Conservation (phyloP, 495 filamentous ascomycete genomes). For the Podospora appendiculata region DNA sequence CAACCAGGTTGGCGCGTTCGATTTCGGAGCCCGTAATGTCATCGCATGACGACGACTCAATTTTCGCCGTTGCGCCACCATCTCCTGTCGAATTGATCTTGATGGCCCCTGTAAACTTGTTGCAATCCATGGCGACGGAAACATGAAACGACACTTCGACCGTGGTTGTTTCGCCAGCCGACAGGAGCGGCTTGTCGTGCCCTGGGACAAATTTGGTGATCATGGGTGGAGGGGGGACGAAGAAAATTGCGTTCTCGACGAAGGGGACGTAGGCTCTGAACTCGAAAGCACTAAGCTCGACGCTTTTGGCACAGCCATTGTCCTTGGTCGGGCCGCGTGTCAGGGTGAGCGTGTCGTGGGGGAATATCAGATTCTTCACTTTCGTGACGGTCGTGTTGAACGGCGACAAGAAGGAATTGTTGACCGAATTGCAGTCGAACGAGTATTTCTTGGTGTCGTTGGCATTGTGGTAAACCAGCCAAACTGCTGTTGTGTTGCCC, state of each 20-base stretch:
- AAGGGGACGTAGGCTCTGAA: constrained; percentile 55
- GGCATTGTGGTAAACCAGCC: constrained; percentile 59
- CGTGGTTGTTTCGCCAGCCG: constrained; percentile 23
- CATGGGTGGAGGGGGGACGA: constrained; percentile 45
- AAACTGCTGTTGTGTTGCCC: constrained; percentile 51
- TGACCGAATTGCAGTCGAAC: constrained; percentile 45
- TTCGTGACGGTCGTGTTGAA: constrained; percentile 43
- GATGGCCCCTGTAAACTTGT: constrained; percentile 46
- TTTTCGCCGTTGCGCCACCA: background rate
- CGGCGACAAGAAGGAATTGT: constrained; percentile 46
- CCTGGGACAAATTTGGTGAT: constrained; percentile 56
- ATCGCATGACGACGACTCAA: constrained; percentile 29
- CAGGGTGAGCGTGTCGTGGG: constrained; percentile 52
- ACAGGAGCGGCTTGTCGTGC: constrained; percentile 46
- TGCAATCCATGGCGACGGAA: constrained; percentile 54
- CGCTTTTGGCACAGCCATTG: constrained; percentile 47
- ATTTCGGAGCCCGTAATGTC: background rate
- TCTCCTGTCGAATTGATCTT: constrained; percentile 29
- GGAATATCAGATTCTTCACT: constrained; percentile 61
- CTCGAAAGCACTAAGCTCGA: constrained; percentile 47
- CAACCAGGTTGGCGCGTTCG: constrained; percentile 10
- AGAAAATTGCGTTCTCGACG: too few relatives aligned
- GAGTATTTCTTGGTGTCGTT: constrained; percentile 50
- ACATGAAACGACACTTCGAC: constrained; percentile 51
- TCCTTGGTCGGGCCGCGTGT: constrained; percentile 11